These are phyloP conservation scores for Blastobotrys illinoisensis DNA, from an alignment of 1,139 yeast genomes.

Conservation along the genomic window DNA sequence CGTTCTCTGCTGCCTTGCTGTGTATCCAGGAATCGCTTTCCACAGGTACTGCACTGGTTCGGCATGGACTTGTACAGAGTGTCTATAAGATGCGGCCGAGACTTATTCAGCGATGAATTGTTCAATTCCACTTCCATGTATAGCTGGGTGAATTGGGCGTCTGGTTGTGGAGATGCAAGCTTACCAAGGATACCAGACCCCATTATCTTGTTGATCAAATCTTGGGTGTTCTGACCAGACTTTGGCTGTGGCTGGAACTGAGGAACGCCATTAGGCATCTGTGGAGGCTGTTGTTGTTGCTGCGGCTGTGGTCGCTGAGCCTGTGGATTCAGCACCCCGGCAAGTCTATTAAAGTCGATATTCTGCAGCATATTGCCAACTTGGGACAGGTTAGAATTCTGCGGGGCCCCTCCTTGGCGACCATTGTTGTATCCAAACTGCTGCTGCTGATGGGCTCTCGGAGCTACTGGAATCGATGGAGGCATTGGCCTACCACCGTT, in stretches of 20 bases:
- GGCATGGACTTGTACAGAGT: slow-evolving; percentile 56
- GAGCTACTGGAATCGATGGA: not conserved
- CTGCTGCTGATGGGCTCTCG: not conserved
- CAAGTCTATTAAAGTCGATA: not conserved
- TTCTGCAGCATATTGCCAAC: not conserved
- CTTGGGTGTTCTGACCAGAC: not conserved
- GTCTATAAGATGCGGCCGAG: slow-evolving; percentile 32
- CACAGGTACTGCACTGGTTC: slow-evolving; percentile 84
- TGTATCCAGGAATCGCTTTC: slow-evolving; percentile 71
- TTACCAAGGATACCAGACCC: not conserved
- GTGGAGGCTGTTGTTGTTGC: slow-evolving; percentile 3
- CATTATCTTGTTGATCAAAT: not conserved
- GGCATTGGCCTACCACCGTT: not conserved
- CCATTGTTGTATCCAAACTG: not conserved
- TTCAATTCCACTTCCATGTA: slow-evolving; percentile 25
- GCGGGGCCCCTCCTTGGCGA: not conserved
- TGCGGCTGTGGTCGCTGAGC: not conserved
- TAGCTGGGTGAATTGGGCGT: not conserved
- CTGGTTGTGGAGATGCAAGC: not conserved
- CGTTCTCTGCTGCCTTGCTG: slow-evolving; percentile 53
- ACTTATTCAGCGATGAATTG: slow-evolving; percentile 26
- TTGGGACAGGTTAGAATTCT: not conserved
- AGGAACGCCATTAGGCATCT: not conserved
- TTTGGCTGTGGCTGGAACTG: not conserved
- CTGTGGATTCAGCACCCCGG: not conserved